A percentile compares a stretch with the other conserved stretches of the same genome.
These are phyloP conservation scores for Eucalyptus microcorys DNA, from an alignment of 345 rosid genomes.

Conservation along the genomic window DNA sequence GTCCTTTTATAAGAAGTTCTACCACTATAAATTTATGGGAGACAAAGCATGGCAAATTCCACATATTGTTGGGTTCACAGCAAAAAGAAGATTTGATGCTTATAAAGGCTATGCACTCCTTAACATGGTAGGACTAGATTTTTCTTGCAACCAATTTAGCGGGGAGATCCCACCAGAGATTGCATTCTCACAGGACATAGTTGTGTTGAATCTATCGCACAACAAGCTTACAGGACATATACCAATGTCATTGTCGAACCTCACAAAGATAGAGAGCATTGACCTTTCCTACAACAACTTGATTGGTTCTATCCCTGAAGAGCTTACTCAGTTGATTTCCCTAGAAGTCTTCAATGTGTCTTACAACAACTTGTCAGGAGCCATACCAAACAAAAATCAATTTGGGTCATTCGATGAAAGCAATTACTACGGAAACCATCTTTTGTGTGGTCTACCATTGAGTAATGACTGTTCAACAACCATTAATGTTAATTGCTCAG, in stretches of 20 bases:
- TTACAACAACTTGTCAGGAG: not conserved
- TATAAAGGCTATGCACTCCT: not conserved
- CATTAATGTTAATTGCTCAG: no score
- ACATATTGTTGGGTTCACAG: not conserved
- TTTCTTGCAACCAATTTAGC: not conserved
- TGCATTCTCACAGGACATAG: not conserved
- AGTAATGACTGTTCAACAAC: no score
- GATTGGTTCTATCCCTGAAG: not conserved
- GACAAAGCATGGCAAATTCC: rapidly evolving
- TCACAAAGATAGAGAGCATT: not conserved
- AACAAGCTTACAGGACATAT: not conserved
- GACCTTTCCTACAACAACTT: not conserved
- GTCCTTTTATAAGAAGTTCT: no score
- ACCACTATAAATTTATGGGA: rapidly evolving
- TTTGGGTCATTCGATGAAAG: not conserved
- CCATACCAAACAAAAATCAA: not conserved
- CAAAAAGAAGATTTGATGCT: not conserved
- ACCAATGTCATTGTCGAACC: not conserved
- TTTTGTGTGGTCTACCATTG: no score
- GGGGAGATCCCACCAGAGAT: not conserved
- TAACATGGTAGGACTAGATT: not conserved
- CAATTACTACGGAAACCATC: no score
- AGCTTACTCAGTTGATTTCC: rapidly evolving
- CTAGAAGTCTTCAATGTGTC: not conserved
- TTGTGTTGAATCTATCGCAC: no score